phyloP scores from a whole-genome alignment of 2,329 filamentous ascomycete genomes.

The Microsporum ferrugineum region DNA sequence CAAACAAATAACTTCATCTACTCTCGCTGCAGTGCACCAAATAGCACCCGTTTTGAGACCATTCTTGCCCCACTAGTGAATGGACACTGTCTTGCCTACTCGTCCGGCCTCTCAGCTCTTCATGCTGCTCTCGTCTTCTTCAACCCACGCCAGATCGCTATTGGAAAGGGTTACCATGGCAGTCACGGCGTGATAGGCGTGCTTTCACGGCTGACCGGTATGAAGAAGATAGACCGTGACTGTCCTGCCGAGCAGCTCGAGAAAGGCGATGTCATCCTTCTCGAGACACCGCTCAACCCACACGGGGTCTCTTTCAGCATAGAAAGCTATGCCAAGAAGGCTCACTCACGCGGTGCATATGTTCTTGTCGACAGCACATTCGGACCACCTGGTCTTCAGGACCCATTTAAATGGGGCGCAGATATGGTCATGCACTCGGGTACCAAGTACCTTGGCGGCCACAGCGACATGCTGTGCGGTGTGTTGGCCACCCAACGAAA shows the following conservation, averaged over 20 bases:
- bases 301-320: slow-evolving; percentile 71
- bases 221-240: slow-evolving; percentile 60
- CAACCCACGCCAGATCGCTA: slow-evolving; percentile 71
- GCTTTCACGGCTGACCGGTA: slow-evolving; percentile 61
- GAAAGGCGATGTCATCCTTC: slow-evolving; percentile 71
- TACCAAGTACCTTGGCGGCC: slow-evolving; percentile 93
- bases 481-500: slow-evolving; percentile 55
- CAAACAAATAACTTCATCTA: slow-evolving; percentile 54
- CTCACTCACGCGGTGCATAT: slow-evolving; percentile 59
- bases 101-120: slow-evolving; percentile 76
- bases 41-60: slow-evolving; percentile 72
- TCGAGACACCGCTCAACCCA: slow-evolving; percentile 92
- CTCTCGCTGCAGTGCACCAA: slow-evolving; percentile 68
- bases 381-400: slow-evolving; percentile 75
- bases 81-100: slow-evolving; percentile 59
- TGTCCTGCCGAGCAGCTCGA: slow-evolving; percentile 55
- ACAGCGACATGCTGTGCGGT: slow-evolving; percentile 86
- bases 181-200: slow-evolving; percentile 75
- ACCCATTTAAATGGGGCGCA: slow-evolving; percentile 70
- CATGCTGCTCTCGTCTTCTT: slow-evolving; percentile 75
- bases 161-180: slow-evolving; percentile 82
- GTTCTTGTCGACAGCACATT: slow-evolving; percentile 87
- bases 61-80: slow-evolving; percentile 63
- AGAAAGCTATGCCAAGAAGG: slow-evolving; percentile 56
- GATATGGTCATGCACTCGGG: slow-evolving; percentile 87